A percentile compares a stretch with the other conserved stretches of the same genome.
Conservation (phyloP, 2,329 filamentous ascomycete genomes). For the Tolypocladium paradoxum region DNA sequence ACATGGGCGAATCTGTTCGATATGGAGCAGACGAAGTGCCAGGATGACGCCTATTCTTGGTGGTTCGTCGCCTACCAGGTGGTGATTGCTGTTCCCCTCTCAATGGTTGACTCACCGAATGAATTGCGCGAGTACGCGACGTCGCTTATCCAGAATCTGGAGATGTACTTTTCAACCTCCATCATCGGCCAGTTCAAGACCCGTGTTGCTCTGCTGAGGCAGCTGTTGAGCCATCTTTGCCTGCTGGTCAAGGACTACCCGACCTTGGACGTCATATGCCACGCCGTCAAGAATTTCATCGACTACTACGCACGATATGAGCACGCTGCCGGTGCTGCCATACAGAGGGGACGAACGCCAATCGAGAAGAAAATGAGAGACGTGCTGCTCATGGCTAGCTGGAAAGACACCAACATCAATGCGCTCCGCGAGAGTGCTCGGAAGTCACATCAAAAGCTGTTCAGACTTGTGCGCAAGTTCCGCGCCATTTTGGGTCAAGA, state of each 20-base stretch:
- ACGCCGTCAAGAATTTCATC: constrained; percentile 67
- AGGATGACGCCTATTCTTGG: constrained; percentile 76
- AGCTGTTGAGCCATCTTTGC: constrained; percentile 54
- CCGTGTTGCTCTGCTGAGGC: constrained; percentile 59
- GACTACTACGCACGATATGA: constrained; percentile 64
- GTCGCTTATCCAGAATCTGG: constrained; percentile 63
- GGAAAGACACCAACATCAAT: constrained; percentile 95
- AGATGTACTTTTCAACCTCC: constrained; percentile 67
- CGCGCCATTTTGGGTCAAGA: constrained; percentile 67
- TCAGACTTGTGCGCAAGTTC: constrained; percentile 86
- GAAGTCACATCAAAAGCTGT: constrained; percentile 83
- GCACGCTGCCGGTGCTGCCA: constrained; percentile 49
- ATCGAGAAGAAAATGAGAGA: constrained; percentile 93
- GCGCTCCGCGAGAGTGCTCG: constrained; percentile 81
- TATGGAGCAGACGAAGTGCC: constrained; percentile 65
- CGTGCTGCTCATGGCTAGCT: constrained; percentile 85
- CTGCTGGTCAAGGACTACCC: constrained; percentile 50
- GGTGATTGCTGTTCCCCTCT: constrained; percentile 64
- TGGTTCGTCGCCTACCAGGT: constrained; percentile 96
- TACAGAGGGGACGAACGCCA: constrained; percentile 55
- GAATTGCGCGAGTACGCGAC: constrained; percentile 54
- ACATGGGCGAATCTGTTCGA: constrained; percentile 89
- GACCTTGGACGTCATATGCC: constrained; percentile 44
- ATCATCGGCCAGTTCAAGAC: constrained; percentile 71
- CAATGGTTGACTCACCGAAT: constrained; percentile 46